These are phyloP conservation scores for Patellaria atrata DNA, from an alignment of 495 filamentous ascomycete genomes.

Conservation along the genomic window DNA sequence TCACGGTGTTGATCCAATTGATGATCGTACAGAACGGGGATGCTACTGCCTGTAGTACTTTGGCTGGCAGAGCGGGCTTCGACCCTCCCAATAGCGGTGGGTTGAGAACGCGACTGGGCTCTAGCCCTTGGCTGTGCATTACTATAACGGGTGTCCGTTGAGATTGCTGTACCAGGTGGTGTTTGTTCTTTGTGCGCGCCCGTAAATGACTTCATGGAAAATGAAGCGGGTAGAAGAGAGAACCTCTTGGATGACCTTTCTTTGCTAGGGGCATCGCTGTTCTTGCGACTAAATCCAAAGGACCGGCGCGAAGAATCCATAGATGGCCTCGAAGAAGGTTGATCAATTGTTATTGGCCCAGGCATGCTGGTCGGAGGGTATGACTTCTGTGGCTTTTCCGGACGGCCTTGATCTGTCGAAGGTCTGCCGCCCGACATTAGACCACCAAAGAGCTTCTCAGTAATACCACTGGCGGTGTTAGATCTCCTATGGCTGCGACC, in stretches of 20 bases:
- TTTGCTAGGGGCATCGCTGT: conserved; percentile 35
- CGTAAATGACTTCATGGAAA: conserved; percentile 44
- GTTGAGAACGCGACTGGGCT: no score
- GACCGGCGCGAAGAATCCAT: conserved; percentile 73
- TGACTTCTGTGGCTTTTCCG: conserved; percentile 37
- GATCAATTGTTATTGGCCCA: conserved; percentile 71
- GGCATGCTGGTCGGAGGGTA: conserved; percentile 21
- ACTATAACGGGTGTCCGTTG: conserved; percentile 21
- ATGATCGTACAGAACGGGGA: conserved; percentile 24
- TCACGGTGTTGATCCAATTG: conserved; percentile 8
- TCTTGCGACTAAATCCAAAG: conserved; percentile 59
- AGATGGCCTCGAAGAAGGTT: conserved; percentile 52
- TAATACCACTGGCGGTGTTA: conserved; percentile 20
- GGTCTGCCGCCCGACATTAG: conserved; percentile 14
- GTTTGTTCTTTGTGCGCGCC: conserved; percentile 14
- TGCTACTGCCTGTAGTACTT: conserved; percentile 26
- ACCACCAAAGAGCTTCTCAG: conserved; percentile 17
- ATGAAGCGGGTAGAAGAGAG: conserved; percentile 63
- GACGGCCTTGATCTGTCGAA: conserved; percentile 17
- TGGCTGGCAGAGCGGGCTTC: conserved; percentile 25
- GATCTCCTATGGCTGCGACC: conserved; percentile 16
- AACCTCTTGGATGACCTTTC: conserved; percentile 46
- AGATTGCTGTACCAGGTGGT: conserved; percentile 11
- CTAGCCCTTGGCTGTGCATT: conserved; percentile 13
- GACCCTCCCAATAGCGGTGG: conserved; percentile 22